Base-by-base conservation (phyloP, 176 grass and related monocot species). In the Aegilops sharonensis region DNA sequence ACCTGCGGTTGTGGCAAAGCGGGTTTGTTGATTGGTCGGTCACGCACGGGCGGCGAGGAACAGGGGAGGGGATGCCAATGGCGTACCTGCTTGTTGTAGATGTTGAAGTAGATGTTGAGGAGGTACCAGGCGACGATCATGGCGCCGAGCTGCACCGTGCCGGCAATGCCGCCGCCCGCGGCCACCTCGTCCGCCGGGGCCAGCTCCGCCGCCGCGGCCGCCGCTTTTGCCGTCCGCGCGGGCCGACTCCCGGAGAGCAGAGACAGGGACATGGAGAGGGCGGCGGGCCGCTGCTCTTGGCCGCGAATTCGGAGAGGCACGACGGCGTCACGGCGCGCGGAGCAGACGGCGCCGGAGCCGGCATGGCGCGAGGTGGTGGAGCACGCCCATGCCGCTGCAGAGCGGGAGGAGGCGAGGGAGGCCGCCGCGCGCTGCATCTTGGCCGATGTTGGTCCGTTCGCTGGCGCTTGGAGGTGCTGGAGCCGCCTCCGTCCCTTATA, bases 51-150 rank as follows among this genome's bases (percentile, higher is more conserved):
- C 37, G 40, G 42, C 15, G 72, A 56, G 66, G 32, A 82, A 54
- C 27, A 69, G 79, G 57, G 62, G 27, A 15, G 68, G 15, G 42
- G n/a, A 4, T 24, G 47, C 9, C 15, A 9, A 66, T 78, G 30
- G 50, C 42, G 15, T 47, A 91, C 92, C 90, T 86, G 85, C 81
- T 95, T 95, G 88, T 95, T 92, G 88, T 88, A 92, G 82, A 95
- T 95, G 90, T 95, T 95, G 85, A 95, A 92, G 85, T 92, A 95
- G 79, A 95, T 95, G 74, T 92, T 92, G 85, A 95, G 86, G 50
- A 90, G 81, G 85, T 92, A 90, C 93, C 90, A 95, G 8, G 85
- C 72, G 50, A 83, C 82, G 82, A 95, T 88, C 82, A 95, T 90
- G 21, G 87, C 75, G 20, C 88, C 90, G 50, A 95, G 84, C 85